Evolutionary conservation across 1,284 basidiomycete genomes (phyloP), one percentile per base, ranked within the genome.

Genomic region (Tetrapyrgos nigripes): DNA sequence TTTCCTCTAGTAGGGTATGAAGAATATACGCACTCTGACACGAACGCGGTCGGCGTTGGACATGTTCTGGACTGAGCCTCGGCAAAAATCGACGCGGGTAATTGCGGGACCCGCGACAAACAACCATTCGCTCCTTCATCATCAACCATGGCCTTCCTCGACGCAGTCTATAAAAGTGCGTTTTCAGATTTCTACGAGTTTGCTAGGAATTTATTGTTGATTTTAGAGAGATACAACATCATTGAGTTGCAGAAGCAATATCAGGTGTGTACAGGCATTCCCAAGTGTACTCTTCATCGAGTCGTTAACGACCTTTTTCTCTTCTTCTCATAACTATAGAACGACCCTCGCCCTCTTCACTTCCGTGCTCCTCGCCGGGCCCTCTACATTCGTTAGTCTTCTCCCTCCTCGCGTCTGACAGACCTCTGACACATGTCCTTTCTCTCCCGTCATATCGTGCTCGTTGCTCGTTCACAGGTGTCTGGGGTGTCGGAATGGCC

Each of bases 21-120:
- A 21, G n/a, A 52, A 61, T 53, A 55, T 62, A 81, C 86, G 63
- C 78, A 91, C 89, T 77, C 87, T 82, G 62, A 89, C 86, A 63
- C 89, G 88, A 65, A 90, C 84, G 69, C 88, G 88, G 65, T 91
- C 89, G 70, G 75, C 82, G 67, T 81, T 82, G 72, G 85, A 78
- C 80, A 81, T 82, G 66, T 69, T 50, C 51, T 45, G 46, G 53
- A 57, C 60, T 76, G 72, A 76, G 73, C 77, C 76, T 40, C 37
- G 31, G 50, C 76, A 76, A 73, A 67, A 63, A 71, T 47, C 53
- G 55, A 31, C 27, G 44, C 43, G 46, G 46, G 54, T 13, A 27
- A 49, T 37, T 49, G 71, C 74, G 73, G 73, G 27, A 24, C 63
- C 59, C 52, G 52, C 59, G 56, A 53, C 53, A 58, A 63, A 50